These are phyloP conservation scores for Scopulariopsis brevicaulis DNA, from an alignment of 2,329 filamentous ascomycete genomes.

Conservation along the genomic window DNA sequence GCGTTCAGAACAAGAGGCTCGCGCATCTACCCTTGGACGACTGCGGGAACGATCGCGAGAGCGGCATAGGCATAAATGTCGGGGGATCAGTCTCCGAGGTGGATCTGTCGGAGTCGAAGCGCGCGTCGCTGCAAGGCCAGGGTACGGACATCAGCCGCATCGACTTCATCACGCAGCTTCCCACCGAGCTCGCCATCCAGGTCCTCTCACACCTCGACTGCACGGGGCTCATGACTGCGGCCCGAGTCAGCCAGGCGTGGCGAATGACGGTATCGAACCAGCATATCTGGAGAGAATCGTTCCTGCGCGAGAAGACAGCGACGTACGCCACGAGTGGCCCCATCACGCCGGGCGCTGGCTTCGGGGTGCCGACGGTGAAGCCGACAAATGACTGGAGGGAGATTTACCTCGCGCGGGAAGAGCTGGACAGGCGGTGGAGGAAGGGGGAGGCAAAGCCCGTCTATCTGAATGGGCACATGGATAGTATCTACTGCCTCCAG, in stretches of 20 bases:
- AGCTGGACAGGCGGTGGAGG: slow-evolving; percentile 71
- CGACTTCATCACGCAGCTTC: slow-evolving; percentile 46
- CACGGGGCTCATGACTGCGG: slow-evolving; percentile 33
- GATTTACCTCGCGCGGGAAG: slow-evolving; percentile 67
- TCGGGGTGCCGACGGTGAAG: slow-evolving; percentile 41
- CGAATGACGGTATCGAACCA: slow-evolving; percentile 32
- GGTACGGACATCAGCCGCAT: slow-evolving; percentile 35
- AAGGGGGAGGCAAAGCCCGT: slow-evolving; percentile 67
- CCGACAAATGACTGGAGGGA: slow-evolving; percentile 73
- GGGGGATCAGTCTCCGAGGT: slow-evolving; percentile 27
- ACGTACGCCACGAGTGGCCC: slow-evolving; percentile 47
- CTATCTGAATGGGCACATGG: slow-evolving; percentile 85
- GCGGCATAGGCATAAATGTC: slow-evolving; percentile 51
- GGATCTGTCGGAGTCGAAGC: slow-evolving; percentile 19
- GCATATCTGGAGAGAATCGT: slow-evolving; percentile 54
- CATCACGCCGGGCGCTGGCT: slow-evolving; percentile 39
- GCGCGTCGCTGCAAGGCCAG: slow-evolving; percentile 16
- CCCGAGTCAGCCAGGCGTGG: slow-evolving; percentile 41
- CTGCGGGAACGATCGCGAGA: slow-evolving; percentile 43
- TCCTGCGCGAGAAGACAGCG: slow-evolving; percentile 46
- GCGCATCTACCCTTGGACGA: slow-evolving; percentile 28
- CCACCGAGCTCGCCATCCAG: slow-evolving; percentile 46
- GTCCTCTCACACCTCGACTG: slow-evolving; percentile 46
- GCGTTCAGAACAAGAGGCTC: slow-evolving; percentile 29
- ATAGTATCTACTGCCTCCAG: slow-evolving; percentile 96